phyloP scores from a whole-genome alignment of 1,139 yeast genomes.

The Geotrichum europaeum region DNA sequence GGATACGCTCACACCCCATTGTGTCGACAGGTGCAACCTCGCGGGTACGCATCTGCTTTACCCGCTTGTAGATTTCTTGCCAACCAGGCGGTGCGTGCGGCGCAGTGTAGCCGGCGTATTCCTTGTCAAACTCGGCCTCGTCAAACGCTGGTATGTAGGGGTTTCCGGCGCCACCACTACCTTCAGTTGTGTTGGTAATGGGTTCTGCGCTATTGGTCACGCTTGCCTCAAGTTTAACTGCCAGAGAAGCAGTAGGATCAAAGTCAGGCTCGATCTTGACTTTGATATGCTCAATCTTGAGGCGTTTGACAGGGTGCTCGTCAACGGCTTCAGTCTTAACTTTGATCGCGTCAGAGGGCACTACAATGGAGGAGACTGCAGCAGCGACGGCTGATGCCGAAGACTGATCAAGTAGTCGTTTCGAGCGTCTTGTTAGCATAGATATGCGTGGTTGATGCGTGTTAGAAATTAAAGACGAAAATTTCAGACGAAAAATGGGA shows the following conservation, averaged over 20 bases:
- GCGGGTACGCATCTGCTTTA: slow-evolving; percentile 59
- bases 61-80: slow-evolving; percentile 50
- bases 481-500: no score
- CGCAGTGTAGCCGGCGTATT: slow-evolving; percentile 4
- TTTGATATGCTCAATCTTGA: background rate
- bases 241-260: background rate
- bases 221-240: background rate
- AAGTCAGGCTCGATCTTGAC: background rate
- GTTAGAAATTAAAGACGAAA: no score
- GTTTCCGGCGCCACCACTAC: background rate
- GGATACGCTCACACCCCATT: slow-evolving; percentile 80
- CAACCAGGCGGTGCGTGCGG: slow-evolving; percentile 26
- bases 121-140: slow-evolving; percentile 6
- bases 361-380: background rate
- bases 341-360: background rate
- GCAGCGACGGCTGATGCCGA: background rate
- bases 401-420: background rate
- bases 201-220: background rate
- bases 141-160: slow-evolving; percentile 8
- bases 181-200: background rate
- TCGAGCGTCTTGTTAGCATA: background rate
- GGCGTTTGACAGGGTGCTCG: background rate
- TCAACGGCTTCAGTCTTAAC: background rate
- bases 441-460: background rate
- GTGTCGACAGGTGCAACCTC: slow-evolving; percentile 78